Conservation (phyloP, 2,329 filamentous ascomycete genomes). For the Mycocentrospora acerina region DNA sequence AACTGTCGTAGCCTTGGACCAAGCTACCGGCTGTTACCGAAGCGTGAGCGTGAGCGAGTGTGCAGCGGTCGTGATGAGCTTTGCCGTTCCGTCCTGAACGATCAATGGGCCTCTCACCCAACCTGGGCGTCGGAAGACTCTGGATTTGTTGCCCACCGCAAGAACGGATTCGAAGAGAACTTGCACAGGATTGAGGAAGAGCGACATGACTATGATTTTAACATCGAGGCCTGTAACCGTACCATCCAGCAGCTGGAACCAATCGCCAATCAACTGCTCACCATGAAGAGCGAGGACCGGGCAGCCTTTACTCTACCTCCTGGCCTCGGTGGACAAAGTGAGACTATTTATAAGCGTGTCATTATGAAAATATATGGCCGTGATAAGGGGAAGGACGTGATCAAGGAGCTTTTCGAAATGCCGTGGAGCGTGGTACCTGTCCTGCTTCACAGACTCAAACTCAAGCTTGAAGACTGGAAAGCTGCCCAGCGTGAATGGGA, state of each 20-base stretch:
- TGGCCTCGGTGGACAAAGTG: slow-evolving; percentile 87
- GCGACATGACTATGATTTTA: slow-evolving; percentile 97
- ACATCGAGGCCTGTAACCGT: slow-evolving; percentile 91
- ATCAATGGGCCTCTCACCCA: slow-evolving; percentile 97
- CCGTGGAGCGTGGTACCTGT: slow-evolving; percentile 88
- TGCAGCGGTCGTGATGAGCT: slow-evolving; percentile 95
- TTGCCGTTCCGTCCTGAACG: slow-evolving; percentile 89
- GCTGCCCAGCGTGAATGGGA: slow-evolving; percentile 97
- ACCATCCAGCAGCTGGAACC: slow-evolving; percentile 96
- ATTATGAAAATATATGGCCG: slow-evolving; percentile 95
- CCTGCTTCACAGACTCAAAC: slow-evolving; percentile 84
- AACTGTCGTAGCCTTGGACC: slow-evolving; percentile 95
- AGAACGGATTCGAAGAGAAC: slow-evolving; percentile 92
- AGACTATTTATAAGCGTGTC: slow-evolving; percentile 94
- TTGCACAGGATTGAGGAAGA: slow-evolving; percentile 97
- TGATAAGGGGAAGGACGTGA: slow-evolving; percentile 80
- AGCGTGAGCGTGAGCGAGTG: slow-evolving; percentile 83
- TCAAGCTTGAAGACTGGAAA: slow-evolving; percentile 97
- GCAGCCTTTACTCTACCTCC: slow-evolving; percentile 75
- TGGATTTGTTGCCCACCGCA: slow-evolving; percentile 94
- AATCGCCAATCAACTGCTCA: slow-evolving; percentile 84
- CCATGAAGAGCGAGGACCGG: slow-evolving; percentile 71
- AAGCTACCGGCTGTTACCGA: slow-evolving; percentile 89
- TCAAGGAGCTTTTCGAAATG: slow-evolving; percentile 79
- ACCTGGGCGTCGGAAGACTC: slow-evolving; percentile 99